Evolutionary conservation across 2,329 filamentous ascomycete genomes (phyloP).

Genomic region (Rutstroemia sydowiana): DNA sequence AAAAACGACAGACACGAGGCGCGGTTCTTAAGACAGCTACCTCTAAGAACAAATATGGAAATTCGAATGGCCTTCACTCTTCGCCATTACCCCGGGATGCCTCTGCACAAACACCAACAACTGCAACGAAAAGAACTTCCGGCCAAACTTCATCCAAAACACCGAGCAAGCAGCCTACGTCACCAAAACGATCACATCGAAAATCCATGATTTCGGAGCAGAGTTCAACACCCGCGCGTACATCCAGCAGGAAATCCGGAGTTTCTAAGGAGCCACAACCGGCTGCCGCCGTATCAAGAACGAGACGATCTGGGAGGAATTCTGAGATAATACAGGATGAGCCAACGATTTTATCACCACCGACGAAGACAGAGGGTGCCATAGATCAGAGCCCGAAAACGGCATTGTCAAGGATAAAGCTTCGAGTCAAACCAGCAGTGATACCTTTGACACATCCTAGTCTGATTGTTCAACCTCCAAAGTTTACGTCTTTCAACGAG

Average conservation of each 20-base stretch:
- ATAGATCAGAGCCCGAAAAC: conserved; percentile 21
- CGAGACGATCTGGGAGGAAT: conserved; percentile 20
- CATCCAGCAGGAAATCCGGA: conserved; percentile 17
- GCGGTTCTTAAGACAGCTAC: conserved; percentile 32
- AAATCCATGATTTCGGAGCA: conserved; percentile 25
- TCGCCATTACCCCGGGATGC: conserved; percentile 16
- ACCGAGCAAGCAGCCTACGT: conserved; percentile 19
- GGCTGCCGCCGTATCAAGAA: conserved; percentile 16
- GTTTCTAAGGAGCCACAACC: conserved; percentile 18
- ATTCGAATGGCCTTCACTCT: conserved; percentile 16
- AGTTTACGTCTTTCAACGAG: conserved; percentile 49
- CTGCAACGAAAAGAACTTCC: conserved; percentile 16
- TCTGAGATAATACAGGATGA: conserved; percentile 19
- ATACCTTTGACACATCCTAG: conserved; percentile 55
- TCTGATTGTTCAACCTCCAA: conserved; percentile 44
- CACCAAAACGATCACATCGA: conserved; percentile 26
- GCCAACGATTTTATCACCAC: conserved; percentile 9
- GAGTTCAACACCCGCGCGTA: conserved; percentile 19
- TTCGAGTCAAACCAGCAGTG: conserved; percentile 40
- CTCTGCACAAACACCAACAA: conserved; percentile 14
- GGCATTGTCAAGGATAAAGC: conserved; percentile 39
- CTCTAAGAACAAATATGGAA: conserved; percentile 23
- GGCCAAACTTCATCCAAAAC: conserved; percentile 17
- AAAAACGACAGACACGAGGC: conserved; percentile 46
- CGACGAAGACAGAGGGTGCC: conserved; percentile 15